phyloP scores from a whole-genome alignment of 139 green algal species.

The Chlorella vulgaris region DNA sequence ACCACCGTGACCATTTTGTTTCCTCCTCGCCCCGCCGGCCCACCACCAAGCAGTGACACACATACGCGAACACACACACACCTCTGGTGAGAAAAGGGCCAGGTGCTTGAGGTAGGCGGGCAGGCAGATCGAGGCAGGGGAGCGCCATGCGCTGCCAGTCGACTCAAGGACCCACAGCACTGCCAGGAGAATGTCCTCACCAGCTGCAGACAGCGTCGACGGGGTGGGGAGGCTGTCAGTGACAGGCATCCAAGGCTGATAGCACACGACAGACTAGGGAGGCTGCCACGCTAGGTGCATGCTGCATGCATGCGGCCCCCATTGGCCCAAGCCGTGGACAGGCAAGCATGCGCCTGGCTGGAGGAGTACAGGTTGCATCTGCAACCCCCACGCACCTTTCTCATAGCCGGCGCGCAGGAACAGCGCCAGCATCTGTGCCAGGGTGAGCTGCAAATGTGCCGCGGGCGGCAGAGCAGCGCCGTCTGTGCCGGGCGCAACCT shows the following conservation, averaged over 20 bases:
- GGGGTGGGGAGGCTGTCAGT: not conserved
- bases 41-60: not conserved
- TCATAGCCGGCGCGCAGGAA: not conserved
- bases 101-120: slow-evolving; percentile 17
- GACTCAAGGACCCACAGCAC: slow-evolving; percentile 33
- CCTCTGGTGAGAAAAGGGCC: slow-evolving; percentile 2
- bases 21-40: not conserved
- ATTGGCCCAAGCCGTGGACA: too few relatives aligned
- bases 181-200: slow-evolving; percentile 16
- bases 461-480: not conserved
- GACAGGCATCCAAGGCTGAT: too few relatives aligned
- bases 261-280: not conserved
- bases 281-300: too few relatives aligned
- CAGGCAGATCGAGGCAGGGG: slow-evolving; percentile 10
- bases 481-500: not conserved
- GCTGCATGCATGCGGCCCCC: too few relatives aligned
- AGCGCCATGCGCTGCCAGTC: not conserved
- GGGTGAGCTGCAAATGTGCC: not conserved
- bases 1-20: too few relatives aligned
- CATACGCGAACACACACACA: not conserved
- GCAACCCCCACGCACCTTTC: not conserved
- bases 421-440: slow-evolving; percentile 32
- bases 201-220: not conserved
- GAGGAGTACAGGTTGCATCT: too few relatives aligned
- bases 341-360: too few relatives aligned